These are phyloP conservation scores for Insectozyma bohioensis DNA, from an alignment of 1,139 yeast genomes.

Conservation along the genomic window DNA sequence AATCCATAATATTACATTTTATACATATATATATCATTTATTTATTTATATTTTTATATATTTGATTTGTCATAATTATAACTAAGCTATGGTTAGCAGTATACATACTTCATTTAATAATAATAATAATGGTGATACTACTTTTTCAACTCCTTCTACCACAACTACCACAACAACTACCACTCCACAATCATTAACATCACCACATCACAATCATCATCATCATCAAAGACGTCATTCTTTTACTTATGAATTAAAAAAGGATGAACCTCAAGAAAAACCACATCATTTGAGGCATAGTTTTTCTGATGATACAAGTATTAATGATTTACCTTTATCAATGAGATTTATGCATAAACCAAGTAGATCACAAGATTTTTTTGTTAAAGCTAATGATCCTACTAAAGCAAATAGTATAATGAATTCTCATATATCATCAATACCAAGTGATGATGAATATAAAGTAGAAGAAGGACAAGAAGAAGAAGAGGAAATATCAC, in stretches of 20 bases:
- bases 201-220: conserved; percentile 3
- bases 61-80: no score
- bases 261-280: neutral
- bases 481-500: conserved; percentile 1
- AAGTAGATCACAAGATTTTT: conserved; percentile 31
- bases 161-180: conserved; percentile 1
- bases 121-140: neutral
- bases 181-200: conserved; percentile 1
- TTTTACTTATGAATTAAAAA: conserved; percentile 10
- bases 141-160: conserved; percentile 1
- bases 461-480: neutral
- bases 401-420: conserved; percentile 31
- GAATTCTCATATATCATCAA: conserved; percentile 1
- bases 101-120: neutral
- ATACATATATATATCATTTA: conserved; percentile 4
- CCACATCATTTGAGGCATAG: conserved; percentile 4
- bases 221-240: conserved; percentile 14
- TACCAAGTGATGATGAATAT: no score
- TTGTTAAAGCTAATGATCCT: conserved; percentile 34
- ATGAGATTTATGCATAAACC: conserved; percentile 45
- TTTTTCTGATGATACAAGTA: conserved; percentile 7
- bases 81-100: conserved; percentile 4
- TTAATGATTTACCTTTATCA: conserved; percentile 27
- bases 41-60: no score
- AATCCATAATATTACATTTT: no score